A percentile compares a stretch with the other conserved stretches of the same genome.
These are phyloP conservation scores for Solanum neorickii DNA, from an alignment of 257 asterid genomes.

Conservation along the genomic window DNA sequence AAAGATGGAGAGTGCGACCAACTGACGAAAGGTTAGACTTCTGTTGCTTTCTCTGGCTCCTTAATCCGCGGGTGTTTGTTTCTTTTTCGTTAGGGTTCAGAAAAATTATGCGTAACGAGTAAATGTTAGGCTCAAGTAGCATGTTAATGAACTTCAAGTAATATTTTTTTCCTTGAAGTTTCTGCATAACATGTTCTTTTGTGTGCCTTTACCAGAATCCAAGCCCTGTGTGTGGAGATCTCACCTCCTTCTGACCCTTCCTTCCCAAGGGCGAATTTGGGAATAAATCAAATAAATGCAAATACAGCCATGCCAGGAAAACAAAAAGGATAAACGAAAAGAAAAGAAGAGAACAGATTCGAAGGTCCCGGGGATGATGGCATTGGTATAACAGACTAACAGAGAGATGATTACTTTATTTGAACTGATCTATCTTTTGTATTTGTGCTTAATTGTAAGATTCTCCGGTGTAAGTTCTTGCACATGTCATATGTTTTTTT, in stretches of 20 bases:
- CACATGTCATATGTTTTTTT: not conserved
- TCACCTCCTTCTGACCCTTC: not conserved
- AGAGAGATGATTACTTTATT: not conserved
- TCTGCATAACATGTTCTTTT: not conserved
- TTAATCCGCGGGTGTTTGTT: not conserved
- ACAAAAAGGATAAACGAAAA: not conserved
- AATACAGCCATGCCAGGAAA: not conserved
- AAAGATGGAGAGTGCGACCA: slow-evolving; percentile 22
- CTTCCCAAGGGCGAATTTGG: not conserved
- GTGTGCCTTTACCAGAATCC: not conserved
- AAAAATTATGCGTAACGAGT: not conserved
- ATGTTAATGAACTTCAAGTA: not conserved
- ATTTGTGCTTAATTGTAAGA: not conserved
- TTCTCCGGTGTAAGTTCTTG: not conserved
- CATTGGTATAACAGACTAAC: not conserved
- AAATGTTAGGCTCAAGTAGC: not conserved
- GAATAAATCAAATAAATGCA: not conserved
- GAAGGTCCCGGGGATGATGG: not conserved
- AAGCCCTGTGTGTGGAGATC: not conserved
- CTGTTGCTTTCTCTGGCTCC: not conserved
- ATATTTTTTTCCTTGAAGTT: not conserved
- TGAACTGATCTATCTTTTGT: not conserved
- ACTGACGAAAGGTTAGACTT: slow-evolving; percentile 3
- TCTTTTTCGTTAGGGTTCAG: not conserved
- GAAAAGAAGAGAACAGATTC: not conserved